Conservation (phyloP, 2,329 filamentous ascomycete species). For the Aspergillus sp. region DNA sequence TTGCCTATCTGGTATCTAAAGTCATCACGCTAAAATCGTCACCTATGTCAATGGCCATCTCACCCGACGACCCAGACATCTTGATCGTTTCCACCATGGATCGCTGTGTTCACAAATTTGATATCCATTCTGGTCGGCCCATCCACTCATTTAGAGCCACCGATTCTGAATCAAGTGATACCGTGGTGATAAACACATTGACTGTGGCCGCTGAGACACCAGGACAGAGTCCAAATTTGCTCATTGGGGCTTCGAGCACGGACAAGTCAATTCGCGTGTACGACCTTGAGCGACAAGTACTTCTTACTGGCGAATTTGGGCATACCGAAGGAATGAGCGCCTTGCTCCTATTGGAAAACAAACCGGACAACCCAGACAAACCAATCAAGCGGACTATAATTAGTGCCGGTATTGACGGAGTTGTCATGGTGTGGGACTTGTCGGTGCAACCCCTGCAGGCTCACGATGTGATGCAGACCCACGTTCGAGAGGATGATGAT, state of each 20-base stretch:
- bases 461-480: conserved; percentile 22
- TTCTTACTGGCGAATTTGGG: conserved; percentile 87
- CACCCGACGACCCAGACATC: conserved; percentile 54
- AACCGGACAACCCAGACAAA: conserved; percentile 32
- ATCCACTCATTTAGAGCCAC: conserved; percentile 73
- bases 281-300: conserved; percentile 67
- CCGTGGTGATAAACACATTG: conserved; percentile 77
- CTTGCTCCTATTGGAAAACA: conserved; percentile 61
- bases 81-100: conserved; percentile 60
- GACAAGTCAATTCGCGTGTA: conserved; percentile 95
- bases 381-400: conserved; percentile 51
- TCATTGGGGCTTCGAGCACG: conserved; percentile 86
- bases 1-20: conserved; percentile 72
- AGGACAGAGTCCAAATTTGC: conserved; percentile 57
- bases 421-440: conserved; percentile 71
- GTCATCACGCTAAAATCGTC: conserved; percentile 81
- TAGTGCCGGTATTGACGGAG: conserved; percentile 73
- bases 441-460: conserved; percentile 29
- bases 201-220: conserved; percentile 53
- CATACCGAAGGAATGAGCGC: conserved; percentile 93
- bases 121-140: conserved; percentile 64
- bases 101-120: conserved; percentile 55
- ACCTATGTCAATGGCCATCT: conserved; percentile 75
- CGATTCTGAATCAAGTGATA: conserved; percentile 74
- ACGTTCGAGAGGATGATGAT: conserved; percentile 30